phyloP scores from a whole-genome alignment of 306 rosid species.

The Abrus precatorius region DNA sequence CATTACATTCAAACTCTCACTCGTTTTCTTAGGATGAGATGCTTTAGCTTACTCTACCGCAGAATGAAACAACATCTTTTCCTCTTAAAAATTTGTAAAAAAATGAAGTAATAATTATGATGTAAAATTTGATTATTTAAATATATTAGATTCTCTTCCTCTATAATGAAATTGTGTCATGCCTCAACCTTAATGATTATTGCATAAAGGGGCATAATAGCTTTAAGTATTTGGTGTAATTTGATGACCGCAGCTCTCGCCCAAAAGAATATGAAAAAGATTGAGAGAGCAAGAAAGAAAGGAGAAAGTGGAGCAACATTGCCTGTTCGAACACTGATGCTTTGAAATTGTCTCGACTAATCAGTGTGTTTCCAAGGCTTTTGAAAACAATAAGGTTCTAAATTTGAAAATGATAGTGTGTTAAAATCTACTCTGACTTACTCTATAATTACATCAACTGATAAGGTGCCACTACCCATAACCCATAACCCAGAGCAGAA shows the following conservation, averaged over 20 bases:
- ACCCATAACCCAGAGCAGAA: background rate
- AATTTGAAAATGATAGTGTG: conserved; percentile 16
- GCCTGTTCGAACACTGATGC: conserved; percentile 14
- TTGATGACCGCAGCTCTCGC: background rate
- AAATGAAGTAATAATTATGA: too few relatives aligned
- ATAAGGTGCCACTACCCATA: background rate
- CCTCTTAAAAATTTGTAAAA: too few relatives aligned
- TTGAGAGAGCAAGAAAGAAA: background rate
- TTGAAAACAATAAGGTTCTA: conserved; percentile 7
- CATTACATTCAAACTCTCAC: too few relatives aligned
- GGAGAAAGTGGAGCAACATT: background rate
- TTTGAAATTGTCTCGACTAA: background rate
- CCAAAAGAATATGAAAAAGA: background rate
- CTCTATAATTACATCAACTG: conserved; percentile 34
- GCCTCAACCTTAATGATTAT: background rate
- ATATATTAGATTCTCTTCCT: too few relatives aligned
- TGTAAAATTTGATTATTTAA: too few relatives aligned
- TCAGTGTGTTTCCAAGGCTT: conserved; percentile 33
- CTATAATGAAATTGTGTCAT: background rate
- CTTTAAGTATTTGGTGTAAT: background rate
- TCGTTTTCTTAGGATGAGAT: too few relatives aligned
- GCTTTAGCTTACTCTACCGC: too few relatives aligned
- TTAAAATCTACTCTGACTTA: conserved; percentile 36
- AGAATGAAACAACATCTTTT: too few relatives aligned
- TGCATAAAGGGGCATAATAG: background rate